A percentile compares a stretch with the other conserved stretches of the same genome.
phyloP scores from a whole-genome alignment of 169 alveolate species.

The Eimeria necatrix region DNA sequence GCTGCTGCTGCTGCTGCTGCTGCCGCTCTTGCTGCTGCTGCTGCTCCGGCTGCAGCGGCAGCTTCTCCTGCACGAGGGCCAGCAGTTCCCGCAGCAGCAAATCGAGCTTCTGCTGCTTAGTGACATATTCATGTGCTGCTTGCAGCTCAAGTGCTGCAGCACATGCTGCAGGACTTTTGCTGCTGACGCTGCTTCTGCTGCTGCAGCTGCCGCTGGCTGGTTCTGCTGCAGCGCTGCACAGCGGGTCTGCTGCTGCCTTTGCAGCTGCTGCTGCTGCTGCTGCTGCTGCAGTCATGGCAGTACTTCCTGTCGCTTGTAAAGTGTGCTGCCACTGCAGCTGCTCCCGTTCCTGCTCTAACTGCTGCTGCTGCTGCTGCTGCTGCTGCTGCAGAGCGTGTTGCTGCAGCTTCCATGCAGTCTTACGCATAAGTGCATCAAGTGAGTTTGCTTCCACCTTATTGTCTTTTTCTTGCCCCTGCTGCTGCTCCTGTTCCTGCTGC shows the following conservation, averaged over 20 bases:
- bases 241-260: background rate
- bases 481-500: conserved; percentile 14
- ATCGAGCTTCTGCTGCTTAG: conserved; percentile 30
- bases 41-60: conserved; percentile 40
- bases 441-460: conserved; percentile 27
- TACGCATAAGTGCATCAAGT: conserved; percentile 31
- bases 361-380: conserved; percentile 59
- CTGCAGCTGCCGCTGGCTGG: background rate
- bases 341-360: conserved; percentile 36
- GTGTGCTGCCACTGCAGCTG: background rate
- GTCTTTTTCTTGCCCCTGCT: background rate
- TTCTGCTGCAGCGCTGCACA: conserved; percentile 5
- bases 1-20: background rate
- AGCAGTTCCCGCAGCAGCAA: conserved; percentile 45
- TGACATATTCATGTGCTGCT: conserved; percentile 28
- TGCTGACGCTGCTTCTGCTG: conserved; percentile 36
- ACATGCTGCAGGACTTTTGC: background rate
- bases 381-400: conserved; percentile 51
- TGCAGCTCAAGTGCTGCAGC: conserved; percentile 62
- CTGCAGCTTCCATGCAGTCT: conserved; percentile 62
- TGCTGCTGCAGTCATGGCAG: background rate
- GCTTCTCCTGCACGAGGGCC: conserved; percentile 25
- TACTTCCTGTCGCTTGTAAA: conserved; percentile 17
- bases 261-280: conserved; percentile 12
- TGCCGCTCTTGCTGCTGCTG: conserved; percentile 22